Conservation (phyloP, 2,329 filamentous ascomycete genomes). For the Ceratocystis albifundus region DNA sequence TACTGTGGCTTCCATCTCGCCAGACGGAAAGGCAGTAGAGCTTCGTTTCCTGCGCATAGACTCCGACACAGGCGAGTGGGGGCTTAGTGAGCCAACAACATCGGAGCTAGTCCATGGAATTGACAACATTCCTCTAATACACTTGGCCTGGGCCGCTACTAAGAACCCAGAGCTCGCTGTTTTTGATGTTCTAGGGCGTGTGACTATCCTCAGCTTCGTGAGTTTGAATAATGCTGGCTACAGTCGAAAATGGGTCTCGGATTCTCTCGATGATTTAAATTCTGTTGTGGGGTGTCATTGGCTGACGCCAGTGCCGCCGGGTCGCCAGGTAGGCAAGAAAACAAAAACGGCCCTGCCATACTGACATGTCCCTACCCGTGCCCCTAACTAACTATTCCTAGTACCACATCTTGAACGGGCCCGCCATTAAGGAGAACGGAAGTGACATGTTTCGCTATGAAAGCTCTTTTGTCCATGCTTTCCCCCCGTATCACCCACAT, state of each 20-base stretch:
- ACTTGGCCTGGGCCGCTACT: conserved; percentile 68
- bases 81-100: conserved; percentile 58
- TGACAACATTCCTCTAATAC: conserved; percentile 58
- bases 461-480: conserved; percentile 51
- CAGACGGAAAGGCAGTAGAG: conserved; percentile 58
- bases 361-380: too few species aligned
- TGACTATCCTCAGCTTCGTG: conserved; percentile 62
- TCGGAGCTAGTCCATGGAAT: conserved; percentile 50
- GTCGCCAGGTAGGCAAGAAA: conserved; percentile 30
- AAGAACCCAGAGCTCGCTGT: conserved; percentile 69
- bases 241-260: conserved; percentile 51
- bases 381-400: neutral
- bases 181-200: conserved; percentile 65
- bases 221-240: conserved; percentile 61
- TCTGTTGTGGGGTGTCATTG: conserved; percentile 77
- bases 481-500: conserved; percentile 62
- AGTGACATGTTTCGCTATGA: conserved; percentile 53
- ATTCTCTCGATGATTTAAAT: conserved; percentile 61
- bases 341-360: too few species aligned
- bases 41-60: conserved; percentile 61
- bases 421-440: conserved; percentile 50
- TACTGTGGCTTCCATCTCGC: conserved; percentile 68
- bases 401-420: conserved; percentile 40
- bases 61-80: conserved; percentile 60
- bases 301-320: conserved; percentile 51